phyloP scores from a whole-genome alignment of 495 filamentous ascomycete genomes.

The Entonaema liquescens region DNA sequence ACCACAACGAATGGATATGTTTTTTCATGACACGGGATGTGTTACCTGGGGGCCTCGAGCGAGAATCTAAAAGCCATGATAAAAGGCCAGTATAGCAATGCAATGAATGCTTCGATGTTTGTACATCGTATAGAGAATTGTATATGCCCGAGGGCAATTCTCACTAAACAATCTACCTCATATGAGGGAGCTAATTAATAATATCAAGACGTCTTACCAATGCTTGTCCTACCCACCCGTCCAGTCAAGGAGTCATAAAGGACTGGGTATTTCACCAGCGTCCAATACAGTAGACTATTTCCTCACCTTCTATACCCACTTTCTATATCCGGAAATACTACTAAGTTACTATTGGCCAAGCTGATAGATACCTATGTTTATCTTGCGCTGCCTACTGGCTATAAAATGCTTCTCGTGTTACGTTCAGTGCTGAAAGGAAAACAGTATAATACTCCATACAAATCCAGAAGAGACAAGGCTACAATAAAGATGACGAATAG shows the following conservation, averaged over 20 bases:
- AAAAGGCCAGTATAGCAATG: neutral
- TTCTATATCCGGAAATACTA: constrained; percentile 7
- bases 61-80: neutral
- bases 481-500: neutral
- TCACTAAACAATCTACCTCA: neutral
- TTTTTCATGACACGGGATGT: neutral
- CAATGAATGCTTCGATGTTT: neutral
- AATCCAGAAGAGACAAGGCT: neutral
- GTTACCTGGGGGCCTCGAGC: neutral
- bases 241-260: neutral
- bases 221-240: neutral
- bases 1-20: neutral
- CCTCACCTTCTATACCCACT: neutral
- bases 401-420: neutral
- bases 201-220: neutral
- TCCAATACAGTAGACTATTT: neutral
- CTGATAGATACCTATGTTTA: neutral
- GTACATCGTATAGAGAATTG: neutral
- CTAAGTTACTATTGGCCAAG: constrained; percentile 8
- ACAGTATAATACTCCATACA: neutral
- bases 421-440: neutral
- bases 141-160: neutral
- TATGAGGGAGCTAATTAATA: neutral
- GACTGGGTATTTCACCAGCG: neutral
- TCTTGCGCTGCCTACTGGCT: neutral